Percentiles rank a stretch among this genome's conserved stretches.
Evolutionary conservation across 2,329 filamentous ascomycete species (phyloP).

Genomic region (Aspergillus fischeri): DNA sequence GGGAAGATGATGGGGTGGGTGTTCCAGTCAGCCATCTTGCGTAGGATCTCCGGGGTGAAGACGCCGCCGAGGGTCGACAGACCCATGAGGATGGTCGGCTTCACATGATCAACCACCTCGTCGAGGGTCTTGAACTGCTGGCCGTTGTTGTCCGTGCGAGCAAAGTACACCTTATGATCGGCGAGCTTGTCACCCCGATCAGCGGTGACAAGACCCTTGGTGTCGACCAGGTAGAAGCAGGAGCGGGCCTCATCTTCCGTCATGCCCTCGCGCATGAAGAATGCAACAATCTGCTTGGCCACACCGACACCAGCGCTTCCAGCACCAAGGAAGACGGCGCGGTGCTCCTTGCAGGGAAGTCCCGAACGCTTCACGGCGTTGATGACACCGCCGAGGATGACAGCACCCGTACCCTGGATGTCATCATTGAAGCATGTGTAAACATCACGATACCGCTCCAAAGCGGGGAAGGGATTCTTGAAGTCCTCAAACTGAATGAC

Average conservation of each 20-base stretch:
- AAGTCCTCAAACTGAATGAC: slow-evolving; percentile 96
- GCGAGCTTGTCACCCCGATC: slow-evolving; percentile 93
- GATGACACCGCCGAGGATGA: slow-evolving; percentile 80
- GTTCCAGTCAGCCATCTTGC: slow-evolving; percentile 59
- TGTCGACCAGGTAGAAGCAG: slow-evolving; percentile 98
- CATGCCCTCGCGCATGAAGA: slow-evolving; percentile 88
- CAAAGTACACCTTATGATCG: slow-evolving; percentile 74
- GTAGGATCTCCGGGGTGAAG: slow-evolving; percentile 83
- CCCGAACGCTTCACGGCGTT: slow-evolving; percentile 76
- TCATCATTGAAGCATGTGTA: slow-evolving; percentile 99
- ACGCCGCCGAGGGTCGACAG: slow-evolving; percentile 91
- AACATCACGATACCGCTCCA: slow-evolving; percentile 79
- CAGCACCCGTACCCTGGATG: slow-evolving; percentile 94
- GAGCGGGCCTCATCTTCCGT: slow-evolving; percentile 80
- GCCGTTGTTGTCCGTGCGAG: slow-evolving; percentile 61
- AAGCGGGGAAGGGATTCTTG: slow-evolving; percentile 92
- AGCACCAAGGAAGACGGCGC: slow-evolving; percentile 92
- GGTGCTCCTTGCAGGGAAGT: slow-evolving; percentile 82
- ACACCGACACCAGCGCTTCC: slow-evolving; percentile 95
- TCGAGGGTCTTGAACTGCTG: slow-evolving; percentile 71
- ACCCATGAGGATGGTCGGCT: slow-evolving; percentile 91
- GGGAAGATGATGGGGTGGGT: slow-evolving; percentile 90
- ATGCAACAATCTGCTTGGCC: slow-evolving; percentile 95
- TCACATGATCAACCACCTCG: slow-evolving; percentile 89
- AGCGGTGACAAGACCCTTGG: slow-evolving; percentile 86